Evolutionary conservation across 257 asterid species (phyloP).

Genomic region (Fraxinus quadrangulata): DNA sequence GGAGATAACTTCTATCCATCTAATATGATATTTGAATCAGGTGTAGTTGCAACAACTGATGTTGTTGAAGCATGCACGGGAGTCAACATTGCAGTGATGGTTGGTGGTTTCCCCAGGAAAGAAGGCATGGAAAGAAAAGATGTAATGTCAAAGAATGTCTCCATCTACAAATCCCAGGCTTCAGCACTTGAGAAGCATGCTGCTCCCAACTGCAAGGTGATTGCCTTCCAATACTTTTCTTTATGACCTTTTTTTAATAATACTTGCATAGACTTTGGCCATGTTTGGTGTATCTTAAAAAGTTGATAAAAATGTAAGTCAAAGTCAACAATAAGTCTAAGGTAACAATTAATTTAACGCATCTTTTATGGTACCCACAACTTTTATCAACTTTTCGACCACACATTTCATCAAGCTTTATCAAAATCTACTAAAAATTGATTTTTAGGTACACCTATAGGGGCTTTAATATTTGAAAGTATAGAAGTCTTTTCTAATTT

Average conservation of each 20-base stretch:
- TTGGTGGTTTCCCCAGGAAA: conserved; percentile 98
- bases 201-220: conserved; percentile 93
- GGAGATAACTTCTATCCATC: neutral
- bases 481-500: neutral
- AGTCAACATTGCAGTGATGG: conserved; percentile 87
- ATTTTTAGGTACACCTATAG: too few species aligned
- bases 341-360: too few species aligned
- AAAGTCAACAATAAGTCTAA: too few species aligned
- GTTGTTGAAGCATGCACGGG: conserved; percentile 83
- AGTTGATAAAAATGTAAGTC: too few species aligned
- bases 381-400: too few species aligned
- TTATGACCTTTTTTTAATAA: neutral
- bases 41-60: conserved; percentile 95
- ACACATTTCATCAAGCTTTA: too few species aligned
- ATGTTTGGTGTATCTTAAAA: too few species aligned
- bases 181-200: conserved; percentile 91
- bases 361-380: too few species aligned
- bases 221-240: neutral
- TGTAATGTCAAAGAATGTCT: conserved; percentile 93
- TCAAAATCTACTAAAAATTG: too few species aligned
- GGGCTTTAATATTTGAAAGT: neutral
- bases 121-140: conserved; percentile 99
- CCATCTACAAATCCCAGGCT: conserved; percentile 92
- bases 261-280: neutral
- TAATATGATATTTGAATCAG: conserved; percentile 39